These are phyloP conservation scores for Lagenidium giganteum DNA, from an alignment of 352 stramenopile genomes.

Conservation along the genomic window DNA sequence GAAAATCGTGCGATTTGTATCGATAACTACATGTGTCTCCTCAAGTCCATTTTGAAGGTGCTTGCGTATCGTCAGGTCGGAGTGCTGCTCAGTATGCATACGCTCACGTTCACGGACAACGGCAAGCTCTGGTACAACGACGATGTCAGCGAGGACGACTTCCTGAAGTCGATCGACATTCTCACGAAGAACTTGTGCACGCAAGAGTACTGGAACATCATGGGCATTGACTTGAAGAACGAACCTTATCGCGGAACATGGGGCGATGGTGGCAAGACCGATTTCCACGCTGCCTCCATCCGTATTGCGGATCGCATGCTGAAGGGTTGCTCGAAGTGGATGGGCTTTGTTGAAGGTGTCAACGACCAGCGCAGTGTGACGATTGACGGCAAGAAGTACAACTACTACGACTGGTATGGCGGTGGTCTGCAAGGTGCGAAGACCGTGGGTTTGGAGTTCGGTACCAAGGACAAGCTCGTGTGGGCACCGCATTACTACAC, in stretches of 20 bases:
- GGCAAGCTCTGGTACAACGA: constrained; percentile 1
- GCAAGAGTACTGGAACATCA: constrained; percentile 24
- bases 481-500: constrained; percentile 21
- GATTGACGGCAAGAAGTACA: constrained; percentile 7
- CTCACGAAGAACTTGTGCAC: no score
- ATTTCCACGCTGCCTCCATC: no score
- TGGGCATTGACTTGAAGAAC: constrained; percentile 22
- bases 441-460: background rate
- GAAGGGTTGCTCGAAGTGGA: constrained; percentile 14
- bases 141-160: no score
- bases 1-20: no score
- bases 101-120: constrained; percentile 5
- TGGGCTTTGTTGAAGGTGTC: constrained; percentile 23
- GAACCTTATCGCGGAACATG: constrained; percentile 12
- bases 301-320: constrained; percentile 14
- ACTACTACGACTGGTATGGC: constrained; percentile 17
- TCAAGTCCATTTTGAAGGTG: constrained; percentile 2
- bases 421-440: constrained; percentile 3
- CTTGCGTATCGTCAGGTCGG: constrained; percentile 7
- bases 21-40: no score
- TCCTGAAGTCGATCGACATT: no score
- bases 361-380: constrained; percentile 3
- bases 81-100: constrained; percentile 11
- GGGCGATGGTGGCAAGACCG: constrained; percentile 6
- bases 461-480: constrained; percentile 8